Base-by-base conservation (phyloP, 805 yeast genomes). In the Pichia exigua region DNA sequence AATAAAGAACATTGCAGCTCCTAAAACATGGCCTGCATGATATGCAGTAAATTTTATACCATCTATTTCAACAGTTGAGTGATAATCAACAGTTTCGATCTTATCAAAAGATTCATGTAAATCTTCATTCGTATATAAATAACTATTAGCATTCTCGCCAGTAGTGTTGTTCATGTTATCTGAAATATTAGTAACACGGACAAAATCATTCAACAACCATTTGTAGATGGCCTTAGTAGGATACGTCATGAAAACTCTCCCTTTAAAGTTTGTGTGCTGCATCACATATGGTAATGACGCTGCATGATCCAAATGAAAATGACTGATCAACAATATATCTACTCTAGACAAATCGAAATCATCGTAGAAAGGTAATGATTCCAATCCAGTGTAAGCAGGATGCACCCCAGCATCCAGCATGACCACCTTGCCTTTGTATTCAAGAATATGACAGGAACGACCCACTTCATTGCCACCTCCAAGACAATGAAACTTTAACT, bases 401-500 rank as follows among this genome's bases (percentile, higher is more conserved):
- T 94, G 99, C 30, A 94, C 89, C 48, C 99, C 99, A 1, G 99
- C 97, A 69, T 94, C 99, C 47, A 94, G 67, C 99, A 94, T 94
- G 47, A 94, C 84, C 6, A 92, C 91, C 63, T 94, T 92, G 52
- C 96, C 97, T 65, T 89, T 90, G 69, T 85, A 94, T 59, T 87
- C 91, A 32, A 94, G 73, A 44, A 94, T 83, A 64, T 94, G 99
- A 64, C 98, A 92, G 35, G 97, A 88, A 54, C 99, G 72, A 3
- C 99, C 99, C 8, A 94, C 99, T 66, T 94, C 99, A 59, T 86
- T 88, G 57, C 98, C 95, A n/a, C 98, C 99, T 9, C 99, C 99
- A 8, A 94, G 76, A 24, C 96, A 91, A 54, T 87, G 80, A 71
- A 94, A 94, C 64, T 79, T 80, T 54, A 86, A 72, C 26, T 47